Percentiles rank a stretch among this genome's conserved stretches.
phyloP scores from a whole-genome alignment of 1,284 basidiomycete genomes.

The Wallemia mellicola region DNA sequence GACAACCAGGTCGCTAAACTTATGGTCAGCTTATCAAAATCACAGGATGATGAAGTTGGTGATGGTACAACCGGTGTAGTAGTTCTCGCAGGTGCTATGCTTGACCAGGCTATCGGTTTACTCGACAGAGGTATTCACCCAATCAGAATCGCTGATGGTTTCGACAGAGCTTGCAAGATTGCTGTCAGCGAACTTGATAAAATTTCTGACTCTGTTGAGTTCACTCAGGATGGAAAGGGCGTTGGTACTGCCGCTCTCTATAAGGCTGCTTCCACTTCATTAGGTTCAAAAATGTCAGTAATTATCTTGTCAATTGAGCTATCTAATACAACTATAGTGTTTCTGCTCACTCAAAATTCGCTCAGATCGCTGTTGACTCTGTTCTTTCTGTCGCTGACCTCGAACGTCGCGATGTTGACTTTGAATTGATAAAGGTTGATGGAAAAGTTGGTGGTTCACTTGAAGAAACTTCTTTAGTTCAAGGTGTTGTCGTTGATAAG shows the following conservation, averaged over 20 bases:
- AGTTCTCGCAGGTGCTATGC: slow-evolving; percentile 79
- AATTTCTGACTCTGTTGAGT: slow-evolving; percentile 72
- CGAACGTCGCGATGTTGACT: slow-evolving; percentile 76
- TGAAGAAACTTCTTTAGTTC: slow-evolving; percentile 66
- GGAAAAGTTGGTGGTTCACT: slow-evolving; percentile 94
- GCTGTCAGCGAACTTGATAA: slow-evolving; percentile 69
- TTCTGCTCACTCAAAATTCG: slow-evolving; percentile 78
- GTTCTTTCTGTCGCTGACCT: slow-evolving; percentile 86
- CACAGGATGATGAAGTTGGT: slow-evolving; percentile 97
- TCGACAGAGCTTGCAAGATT: slow-evolving; percentile 69
- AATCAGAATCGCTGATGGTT: slow-evolving; percentile 92
- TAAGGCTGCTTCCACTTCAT: slow-evolving; percentile 80
- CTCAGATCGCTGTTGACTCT: slow-evolving; percentile 88
- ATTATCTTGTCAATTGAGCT: not conserved
- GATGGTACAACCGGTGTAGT: slow-evolving; percentile 98
- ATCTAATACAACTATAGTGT: slow-evolving; percentile 26
- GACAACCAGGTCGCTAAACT: slow-evolving; percentile 97
- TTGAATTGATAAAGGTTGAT: slow-evolving; percentile 97
- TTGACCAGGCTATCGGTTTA: slow-evolving; percentile 57
- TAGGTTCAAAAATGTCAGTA: slow-evolving; percentile 78
- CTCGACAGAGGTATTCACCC: slow-evolving; percentile 92
- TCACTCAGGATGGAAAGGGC: slow-evolving; percentile 36
- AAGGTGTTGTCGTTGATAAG: slow-evolving; percentile 87
- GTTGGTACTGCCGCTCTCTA: slow-evolving; percentile 37
- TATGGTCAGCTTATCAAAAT: slow-evolving; percentile 81